A percentile compares a stretch with the other conserved stretches of the same genome.
Conservation (phyloP, 1,284 basidiomycete species). For the Rhodofomes roseus region DNA sequence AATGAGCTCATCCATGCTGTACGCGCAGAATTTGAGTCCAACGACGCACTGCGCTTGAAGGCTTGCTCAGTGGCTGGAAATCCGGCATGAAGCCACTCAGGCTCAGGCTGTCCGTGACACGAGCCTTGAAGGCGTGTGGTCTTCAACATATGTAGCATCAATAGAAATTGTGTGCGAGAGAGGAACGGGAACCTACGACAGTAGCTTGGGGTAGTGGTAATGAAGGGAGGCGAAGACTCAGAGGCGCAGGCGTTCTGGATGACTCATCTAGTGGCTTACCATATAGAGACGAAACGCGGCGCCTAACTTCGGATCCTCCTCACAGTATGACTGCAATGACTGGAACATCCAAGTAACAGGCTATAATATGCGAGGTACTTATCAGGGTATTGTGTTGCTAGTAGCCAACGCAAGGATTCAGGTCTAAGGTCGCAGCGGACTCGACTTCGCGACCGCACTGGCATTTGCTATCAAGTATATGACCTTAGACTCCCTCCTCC, state of each 20-base stretch:
- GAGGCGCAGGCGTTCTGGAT: neutral
- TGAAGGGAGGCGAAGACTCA: neutral
- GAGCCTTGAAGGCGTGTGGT: neutral
- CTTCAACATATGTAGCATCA: neutral
- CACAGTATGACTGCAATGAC: too few relatives aligned
- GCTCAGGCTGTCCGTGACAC: too few relatives aligned
- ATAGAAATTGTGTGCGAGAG: neutral
- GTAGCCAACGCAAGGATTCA: too few relatives aligned
- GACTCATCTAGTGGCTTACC: neutral
- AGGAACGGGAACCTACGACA: neutral
- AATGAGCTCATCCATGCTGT: constrained; percentile 70
- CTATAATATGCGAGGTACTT: too few relatives aligned
- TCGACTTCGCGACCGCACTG: too few relatives aligned
- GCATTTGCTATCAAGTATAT: too few relatives aligned
- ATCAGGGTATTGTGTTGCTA: too few relatives aligned
- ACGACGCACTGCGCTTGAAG: neutral
- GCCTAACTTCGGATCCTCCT: neutral
- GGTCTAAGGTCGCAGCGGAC: too few relatives aligned
- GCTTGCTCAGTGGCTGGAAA: too few relatives aligned
- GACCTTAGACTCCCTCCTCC: too few relatives aligned
- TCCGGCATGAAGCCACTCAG: too few relatives aligned
- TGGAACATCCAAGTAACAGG: too few relatives aligned
- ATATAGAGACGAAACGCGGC: neutral
- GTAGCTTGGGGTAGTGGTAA: neutral
- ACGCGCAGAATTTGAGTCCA: neutral